These are phyloP conservation scores for Vitis hybrid DNA, from an alignment of 177 flowering plant species.

Conservation along the genomic window DNA sequence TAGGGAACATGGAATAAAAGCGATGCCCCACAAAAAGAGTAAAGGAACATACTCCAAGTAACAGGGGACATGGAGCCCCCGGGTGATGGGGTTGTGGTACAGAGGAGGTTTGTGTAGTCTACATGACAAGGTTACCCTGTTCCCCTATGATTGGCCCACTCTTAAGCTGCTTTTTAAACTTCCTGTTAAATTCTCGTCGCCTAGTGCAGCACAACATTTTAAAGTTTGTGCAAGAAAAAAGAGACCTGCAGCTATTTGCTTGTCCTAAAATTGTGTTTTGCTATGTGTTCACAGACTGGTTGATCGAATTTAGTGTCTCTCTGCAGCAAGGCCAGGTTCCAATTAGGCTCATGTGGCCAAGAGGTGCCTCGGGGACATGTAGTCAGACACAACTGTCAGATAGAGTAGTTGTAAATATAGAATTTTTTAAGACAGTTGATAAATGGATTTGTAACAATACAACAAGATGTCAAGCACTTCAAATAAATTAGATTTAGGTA, in stretches of 20 bases:
- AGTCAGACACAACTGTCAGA: no score
- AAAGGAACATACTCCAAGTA: not conserved
- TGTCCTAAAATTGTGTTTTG: no score
- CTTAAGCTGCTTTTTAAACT: not conserved
- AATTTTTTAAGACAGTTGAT: no score
- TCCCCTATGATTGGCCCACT: constrained; percentile 13
- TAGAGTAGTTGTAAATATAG: no score
- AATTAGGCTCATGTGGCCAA: no score
- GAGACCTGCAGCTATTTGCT: not conserved
- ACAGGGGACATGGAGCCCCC: constrained; percentile 8
- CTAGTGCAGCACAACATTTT: not conserved
- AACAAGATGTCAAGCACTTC: not conserved
- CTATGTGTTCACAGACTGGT: no score
- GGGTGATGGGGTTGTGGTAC: constrained; percentile 17
- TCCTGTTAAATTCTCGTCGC: not conserved
- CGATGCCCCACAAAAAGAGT: constrained; percentile 9
- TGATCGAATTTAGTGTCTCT: no score
- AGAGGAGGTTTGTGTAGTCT: constrained; percentile 16
- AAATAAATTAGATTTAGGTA: not conserved
- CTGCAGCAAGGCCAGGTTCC: no score
- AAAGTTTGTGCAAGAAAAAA: not conserved
- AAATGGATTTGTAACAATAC: no score
- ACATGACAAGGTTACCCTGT: constrained; percentile 14
- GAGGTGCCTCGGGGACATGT: no score
- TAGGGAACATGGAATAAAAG: no score